These are phyloP conservation scores for Ettlia oleoabundans DNA, from an alignment of 139 green algal genomes.

Conservation along the genomic window DNA sequence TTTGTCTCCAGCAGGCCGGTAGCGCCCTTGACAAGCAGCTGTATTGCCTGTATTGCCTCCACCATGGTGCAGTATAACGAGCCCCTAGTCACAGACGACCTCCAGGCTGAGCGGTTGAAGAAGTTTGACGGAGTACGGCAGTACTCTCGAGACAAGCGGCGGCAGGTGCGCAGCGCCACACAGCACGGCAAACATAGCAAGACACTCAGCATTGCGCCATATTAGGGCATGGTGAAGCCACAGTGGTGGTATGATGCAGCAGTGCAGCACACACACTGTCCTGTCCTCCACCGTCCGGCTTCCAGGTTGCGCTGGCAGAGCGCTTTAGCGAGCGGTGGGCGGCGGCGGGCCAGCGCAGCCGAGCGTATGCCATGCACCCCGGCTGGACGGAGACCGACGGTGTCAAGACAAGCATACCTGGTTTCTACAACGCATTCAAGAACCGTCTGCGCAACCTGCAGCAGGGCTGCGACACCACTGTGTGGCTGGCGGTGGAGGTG, in stretches of 20 bases:
- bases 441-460: conserved; percentile 52
- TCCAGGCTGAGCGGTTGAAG: conserved; percentile 29
- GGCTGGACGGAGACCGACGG: conserved; percentile 71
- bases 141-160: conserved; percentile 72
- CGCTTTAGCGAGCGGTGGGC: conserved; percentile 53
- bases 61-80: conserved; percentile 54
- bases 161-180: conserved; percentile 41
- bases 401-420: conserved; percentile 67
- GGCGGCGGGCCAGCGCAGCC: background rate
- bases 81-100: conserved; percentile 56
- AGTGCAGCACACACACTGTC: background rate
- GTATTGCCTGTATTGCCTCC: background rate
- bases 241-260: background rate
- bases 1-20: too few species aligned
- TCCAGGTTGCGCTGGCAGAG: conserved; percentile 51
- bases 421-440: conserved; percentile 63
- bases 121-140: conserved; percentile 52
- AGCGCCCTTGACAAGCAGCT: too few species aligned
- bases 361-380: conserved; percentile 37
- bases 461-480: conserved; percentile 70
- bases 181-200: background rate
- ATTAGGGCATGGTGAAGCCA: too few species aligned
- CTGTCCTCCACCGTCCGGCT: background rate
- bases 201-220: too few species aligned
- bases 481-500: conserved; percentile 68